Percentiles rank a stretch among this genome's conserved stretches.
Conservation (phyloP, 176 grass and related monocot genomes). For the Microstegium vimineum region DNA sequence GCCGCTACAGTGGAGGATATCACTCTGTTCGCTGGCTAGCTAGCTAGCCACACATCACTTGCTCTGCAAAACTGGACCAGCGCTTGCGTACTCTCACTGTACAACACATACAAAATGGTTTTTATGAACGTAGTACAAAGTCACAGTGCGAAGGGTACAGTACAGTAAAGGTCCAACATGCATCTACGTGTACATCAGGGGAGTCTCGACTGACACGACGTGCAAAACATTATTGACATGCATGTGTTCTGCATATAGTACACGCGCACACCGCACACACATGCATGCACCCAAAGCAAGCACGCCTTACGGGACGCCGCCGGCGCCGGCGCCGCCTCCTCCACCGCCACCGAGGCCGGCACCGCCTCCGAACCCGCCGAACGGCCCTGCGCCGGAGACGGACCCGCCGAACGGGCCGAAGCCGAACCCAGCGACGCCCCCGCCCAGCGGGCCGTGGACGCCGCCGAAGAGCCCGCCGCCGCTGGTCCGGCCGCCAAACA, state of each 20-base stretch:
- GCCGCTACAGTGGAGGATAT: too few relatives aligned
- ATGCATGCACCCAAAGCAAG: background rate
- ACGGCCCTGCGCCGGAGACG: too few relatives aligned
- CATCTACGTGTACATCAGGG: too few relatives aligned
- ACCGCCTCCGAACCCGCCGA: constrained; percentile 32
- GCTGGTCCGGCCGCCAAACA: constrained; percentile 20
- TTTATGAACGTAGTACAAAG: too few relatives aligned
- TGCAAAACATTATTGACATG: background rate
- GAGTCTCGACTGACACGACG: too few relatives aligned
- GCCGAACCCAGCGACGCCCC: constrained; percentile 16
- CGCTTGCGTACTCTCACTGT: too few relatives aligned
- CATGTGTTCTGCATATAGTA: background rate
- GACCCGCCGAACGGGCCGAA: constrained; percentile 28
- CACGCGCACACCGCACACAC: background rate
- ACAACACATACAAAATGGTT: too few relatives aligned
- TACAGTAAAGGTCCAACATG: too few relatives aligned
- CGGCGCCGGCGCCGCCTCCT: constrained; percentile 19
- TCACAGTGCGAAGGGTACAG: too few relatives aligned
- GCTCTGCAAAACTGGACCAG: too few relatives aligned
- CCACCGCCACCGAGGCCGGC: constrained; percentile 30
- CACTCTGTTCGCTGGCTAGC: too few relatives aligned
- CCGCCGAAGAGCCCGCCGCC: constrained; percentile 39
- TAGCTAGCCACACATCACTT: too few relatives aligned
- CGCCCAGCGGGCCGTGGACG: constrained; percentile 35
- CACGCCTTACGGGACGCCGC: constrained; percentile 7